Percentiles rank a stretch among this genome's conserved stretches.
These are phyloP conservation scores for Lentinula sp. DNA, from an alignment of 768 basidiomycete species.

Conservation along the genomic window DNA sequence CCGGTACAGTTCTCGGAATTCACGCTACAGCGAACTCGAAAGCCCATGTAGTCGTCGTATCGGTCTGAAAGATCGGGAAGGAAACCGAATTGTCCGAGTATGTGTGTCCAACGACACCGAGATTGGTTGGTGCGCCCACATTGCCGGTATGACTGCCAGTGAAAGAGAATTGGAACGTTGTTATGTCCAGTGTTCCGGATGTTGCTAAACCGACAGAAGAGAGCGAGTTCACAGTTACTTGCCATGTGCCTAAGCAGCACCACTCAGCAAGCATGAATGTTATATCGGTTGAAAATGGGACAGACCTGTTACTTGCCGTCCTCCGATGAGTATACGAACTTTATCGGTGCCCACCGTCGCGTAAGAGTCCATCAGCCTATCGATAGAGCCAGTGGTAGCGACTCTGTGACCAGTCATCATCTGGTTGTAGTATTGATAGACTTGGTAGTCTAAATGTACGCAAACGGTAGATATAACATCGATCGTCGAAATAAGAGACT, in stretches of 20 bases:
- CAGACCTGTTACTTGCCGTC: slow-evolving; percentile 14
- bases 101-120: slow-evolving; percentile 13
- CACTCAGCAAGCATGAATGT: not conserved
- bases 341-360: slow-evolving; percentile 15
- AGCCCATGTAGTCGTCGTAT: slow-evolving; percentile 16
- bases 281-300: not conserved
- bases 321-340: slow-evolving; percentile 17
- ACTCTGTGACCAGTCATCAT: slow-evolving; percentile 16
- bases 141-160: slow-evolving; percentile 9
- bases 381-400: slow-evolving; percentile 14
- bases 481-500: not conserved
- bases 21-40: slow-evolving; percentile 12
- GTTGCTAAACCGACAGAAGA: slow-evolving; percentile 13
- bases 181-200: slow-evolving; percentile 12
- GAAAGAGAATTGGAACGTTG: slow-evolving; percentile 14
- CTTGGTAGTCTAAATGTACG: slow-evolving; percentile 11
- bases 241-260: slow-evolving; percentile 10
- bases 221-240: slow-evolving; percentile 12
- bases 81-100: slow-evolving; percentile 14
- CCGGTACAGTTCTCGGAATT: not conserved
- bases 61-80: slow-evolving; percentile 17
- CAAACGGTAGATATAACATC: not conserved
- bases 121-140: slow-evolving; percentile 11
- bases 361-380: slow-evolving; percentile 15
- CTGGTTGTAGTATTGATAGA: slow-evolving; percentile 17